A percentile compares a stretch with the other conserved stretches of the same genome.
Conservation (phyloP, 2,329 filamentous ascomycete genomes). For the Aspergillus quadrilineatus region DNA sequence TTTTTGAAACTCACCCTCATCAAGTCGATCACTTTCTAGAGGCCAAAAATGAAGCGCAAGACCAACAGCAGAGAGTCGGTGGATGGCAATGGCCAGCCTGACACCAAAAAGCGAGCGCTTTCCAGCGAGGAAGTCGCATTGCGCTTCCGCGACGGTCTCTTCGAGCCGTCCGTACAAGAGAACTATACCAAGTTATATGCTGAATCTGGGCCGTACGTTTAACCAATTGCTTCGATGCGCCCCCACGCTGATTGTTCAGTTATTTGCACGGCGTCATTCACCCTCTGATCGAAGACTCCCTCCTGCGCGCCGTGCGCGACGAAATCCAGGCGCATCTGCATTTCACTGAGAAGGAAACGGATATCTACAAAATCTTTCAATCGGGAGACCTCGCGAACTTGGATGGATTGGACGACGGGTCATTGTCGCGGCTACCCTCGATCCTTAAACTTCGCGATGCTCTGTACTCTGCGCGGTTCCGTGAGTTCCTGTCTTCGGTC, state of each 20-base stretch:
- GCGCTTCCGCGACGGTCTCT: slow-evolving; percentile 46
- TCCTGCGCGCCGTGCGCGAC: slow-evolving; percentile 80
- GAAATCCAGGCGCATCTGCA: slow-evolving; percentile 89
- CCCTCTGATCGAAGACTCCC: slow-evolving; percentile 71
- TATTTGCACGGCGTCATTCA: slow-evolving; percentile 94
- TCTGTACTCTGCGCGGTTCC: slow-evolving; percentile 85
- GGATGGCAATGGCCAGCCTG: slow-evolving; percentile 32
- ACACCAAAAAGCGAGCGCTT: slow-evolving; percentile 41
- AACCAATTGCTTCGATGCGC: background rate
- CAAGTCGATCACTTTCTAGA: background rate
- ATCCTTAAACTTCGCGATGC: slow-evolving; percentile 91
- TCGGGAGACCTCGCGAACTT: slow-evolving; percentile 96
- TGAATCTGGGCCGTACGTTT: slow-evolving; percentile 43
- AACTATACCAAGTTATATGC: slow-evolving; percentile 46
- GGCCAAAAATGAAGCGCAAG: slow-evolving; percentile 46
- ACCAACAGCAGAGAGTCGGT: slow-evolving; percentile 32
- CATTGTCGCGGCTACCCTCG: slow-evolving; percentile 81
- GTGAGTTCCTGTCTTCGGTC: slow-evolving; percentile 82
- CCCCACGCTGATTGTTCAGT: slow-evolving; percentile 33
- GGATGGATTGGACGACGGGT: slow-evolving; percentile 84
- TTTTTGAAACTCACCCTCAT: background rate
- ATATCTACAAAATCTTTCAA: slow-evolving; percentile 99
- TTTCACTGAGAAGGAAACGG: slow-evolving; percentile 97
- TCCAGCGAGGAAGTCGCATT: slow-evolving; percentile 39
- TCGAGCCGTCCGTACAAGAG: slow-evolving; percentile 41